These are phyloP conservation scores for Aspergillus eucalypticola DNA, from an alignment of 2,329 filamentous ascomycete species.

Conservation along the genomic window DNA sequence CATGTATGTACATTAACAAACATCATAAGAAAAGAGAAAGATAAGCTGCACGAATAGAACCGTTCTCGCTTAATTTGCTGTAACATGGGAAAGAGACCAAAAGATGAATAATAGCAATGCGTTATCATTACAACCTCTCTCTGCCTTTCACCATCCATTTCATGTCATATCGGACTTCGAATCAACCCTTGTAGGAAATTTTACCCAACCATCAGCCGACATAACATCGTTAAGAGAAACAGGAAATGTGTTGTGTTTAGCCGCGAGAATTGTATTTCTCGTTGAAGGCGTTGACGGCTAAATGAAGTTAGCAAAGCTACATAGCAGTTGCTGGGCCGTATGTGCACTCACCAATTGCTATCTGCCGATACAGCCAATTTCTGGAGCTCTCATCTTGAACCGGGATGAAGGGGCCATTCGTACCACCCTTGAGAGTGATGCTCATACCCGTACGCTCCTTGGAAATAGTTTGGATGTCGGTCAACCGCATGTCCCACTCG, in stretches of 20 bases:
- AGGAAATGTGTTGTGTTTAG: neutral
- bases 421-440: constrained; percentile 82
- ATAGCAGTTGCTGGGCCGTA: neutral
- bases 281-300: constrained; percentile 67
- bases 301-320: constrained; percentile 12
- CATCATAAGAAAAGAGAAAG: neutral
- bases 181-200: neutral
- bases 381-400: constrained; percentile 79
- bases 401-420: constrained; percentile 91
- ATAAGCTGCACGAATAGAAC: neutral
- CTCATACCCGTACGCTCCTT: constrained; percentile 96
- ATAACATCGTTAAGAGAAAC: neutral
- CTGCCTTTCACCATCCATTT: neutral
- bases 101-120: neutral
- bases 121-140: neutral
- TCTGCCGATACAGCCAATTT: constrained; percentile 68
- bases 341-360: constrained; percentile 55
- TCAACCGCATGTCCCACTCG: constrained; percentile 95
- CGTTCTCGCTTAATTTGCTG: constrained; percentile 1
- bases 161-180: neutral
- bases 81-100: neutral
- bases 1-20: neutral
- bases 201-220: neutral
- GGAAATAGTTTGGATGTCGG: constrained; percentile 93
- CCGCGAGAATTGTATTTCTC: constrained; percentile 58